Percentiles rank a stretch among this genome's conserved stretches.
These are phyloP conservation scores for Blepharisma undulans DNA, from an alignment of 169 alveolate genomes.

Conservation along the genomic window DNA sequence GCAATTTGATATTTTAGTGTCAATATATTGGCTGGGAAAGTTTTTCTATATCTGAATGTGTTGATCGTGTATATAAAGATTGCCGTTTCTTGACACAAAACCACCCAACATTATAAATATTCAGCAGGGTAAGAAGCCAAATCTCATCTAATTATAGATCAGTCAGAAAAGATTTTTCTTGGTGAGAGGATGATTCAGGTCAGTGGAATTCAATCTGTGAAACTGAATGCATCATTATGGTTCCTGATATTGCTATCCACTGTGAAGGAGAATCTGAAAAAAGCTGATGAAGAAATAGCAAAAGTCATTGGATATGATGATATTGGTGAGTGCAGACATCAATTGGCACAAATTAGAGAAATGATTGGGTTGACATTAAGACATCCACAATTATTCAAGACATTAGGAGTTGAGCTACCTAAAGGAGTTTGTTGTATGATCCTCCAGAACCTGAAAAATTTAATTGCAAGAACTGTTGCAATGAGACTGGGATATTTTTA, in stretches of 20 bases:
- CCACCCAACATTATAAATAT: too few relatives aligned
- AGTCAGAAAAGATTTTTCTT: constrained; percentile 97
- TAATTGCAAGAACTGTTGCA: constrained; percentile 99
- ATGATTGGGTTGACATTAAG: constrained; percentile 66
- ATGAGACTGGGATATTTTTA: constrained; percentile 97
- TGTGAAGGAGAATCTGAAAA: constrained; percentile 99
- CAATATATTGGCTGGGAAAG: too few relatives aligned
- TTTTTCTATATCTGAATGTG: too few relatives aligned
- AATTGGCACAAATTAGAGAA: constrained; percentile 97
- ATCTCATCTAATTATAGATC: too few relatives aligned
- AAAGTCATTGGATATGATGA: constrained; percentile 99
- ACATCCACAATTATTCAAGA: constrained; percentile 98
- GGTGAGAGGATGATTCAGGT: constrained; percentile 99
- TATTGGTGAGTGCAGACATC: constrained; percentile 99
- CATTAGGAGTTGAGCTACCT: constrained; percentile 99
- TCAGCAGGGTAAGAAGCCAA: too few relatives aligned
- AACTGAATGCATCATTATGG: constrained; percentile 97
- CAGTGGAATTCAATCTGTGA: constrained; percentile 99
- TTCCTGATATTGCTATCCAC: too few relatives aligned
- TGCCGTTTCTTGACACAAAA: too few relatives aligned
- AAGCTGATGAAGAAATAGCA: constrained; percentile 99
- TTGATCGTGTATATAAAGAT: too few relatives aligned
- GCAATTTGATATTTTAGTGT: too few relatives aligned
- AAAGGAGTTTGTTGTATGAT: constrained; percentile 99
- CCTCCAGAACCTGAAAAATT: constrained; percentile 99